These are phyloP conservation scores for Petasospora rhodanensis DNA, from an alignment of 1,139 yeast species.

Conservation along the genomic window DNA sequence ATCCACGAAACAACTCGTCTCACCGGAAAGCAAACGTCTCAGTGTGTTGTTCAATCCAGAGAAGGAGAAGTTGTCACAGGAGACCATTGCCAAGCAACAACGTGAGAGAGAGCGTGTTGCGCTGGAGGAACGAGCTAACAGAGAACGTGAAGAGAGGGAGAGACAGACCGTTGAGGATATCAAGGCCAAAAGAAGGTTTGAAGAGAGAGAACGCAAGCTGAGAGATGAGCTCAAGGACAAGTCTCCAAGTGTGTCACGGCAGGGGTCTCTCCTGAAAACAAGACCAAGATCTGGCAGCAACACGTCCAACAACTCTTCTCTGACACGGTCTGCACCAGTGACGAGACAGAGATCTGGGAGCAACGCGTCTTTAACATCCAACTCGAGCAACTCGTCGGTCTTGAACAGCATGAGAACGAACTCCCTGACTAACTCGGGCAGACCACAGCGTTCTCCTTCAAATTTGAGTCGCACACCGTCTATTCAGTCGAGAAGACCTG, in stretches of 20 bases:
- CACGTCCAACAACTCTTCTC: conserved; percentile 16
- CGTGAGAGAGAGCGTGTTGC: conserved; percentile 25
- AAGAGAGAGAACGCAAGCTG: conserved; percentile 26
- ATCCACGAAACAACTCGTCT: conserved; percentile 6
- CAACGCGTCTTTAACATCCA: conserved; percentile 15
- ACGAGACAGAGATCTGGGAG: conserved; percentile 11
- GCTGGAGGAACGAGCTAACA: conserved; percentile 24
- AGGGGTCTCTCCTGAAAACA: conserved; percentile 9
- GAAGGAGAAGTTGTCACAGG: conserved; percentile 26
- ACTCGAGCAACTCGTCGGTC: conserved; percentile 18
- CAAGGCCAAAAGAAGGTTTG: conserved; percentile 20
- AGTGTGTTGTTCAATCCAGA: conserved; percentile 27
- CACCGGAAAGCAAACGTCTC: conserved; percentile 15
- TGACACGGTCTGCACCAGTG: no score
- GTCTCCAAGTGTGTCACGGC: conserved; percentile 18
- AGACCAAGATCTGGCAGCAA: conserved; percentile 22
- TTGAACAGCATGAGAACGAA: conserved; percentile 14
- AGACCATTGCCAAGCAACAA: conserved; percentile 27
- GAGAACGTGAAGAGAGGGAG: conserved; percentile 23
- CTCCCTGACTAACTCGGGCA: conserved; percentile 8
- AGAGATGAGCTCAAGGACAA: conserved; percentile 23
- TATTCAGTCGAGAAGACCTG: conserved; percentile 18
- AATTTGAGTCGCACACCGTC: conserved; percentile 21
- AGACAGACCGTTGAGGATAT: conserved; percentile 18
- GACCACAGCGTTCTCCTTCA: conserved; percentile 12